Conservation (phyloP, 2,329 filamentous ascomycete genomes). For the Trichophyton simii region DNA sequence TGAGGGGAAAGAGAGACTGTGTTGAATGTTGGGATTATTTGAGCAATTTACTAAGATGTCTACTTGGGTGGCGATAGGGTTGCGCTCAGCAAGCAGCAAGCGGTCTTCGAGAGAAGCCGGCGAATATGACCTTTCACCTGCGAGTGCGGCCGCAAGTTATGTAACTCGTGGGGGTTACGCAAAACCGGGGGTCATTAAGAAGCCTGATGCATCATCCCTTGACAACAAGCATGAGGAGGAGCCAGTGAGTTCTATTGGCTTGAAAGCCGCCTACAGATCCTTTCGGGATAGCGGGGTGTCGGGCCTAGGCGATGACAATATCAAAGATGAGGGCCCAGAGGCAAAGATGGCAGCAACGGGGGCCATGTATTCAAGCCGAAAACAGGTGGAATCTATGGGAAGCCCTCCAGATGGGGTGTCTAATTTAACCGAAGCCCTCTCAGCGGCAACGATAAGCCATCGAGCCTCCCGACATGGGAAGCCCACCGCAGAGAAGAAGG, state of each 20-base stretch:
- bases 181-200: background rate
- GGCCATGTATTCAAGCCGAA: slow-evolving; percentile 49
- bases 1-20: background rate
- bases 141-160: background rate
- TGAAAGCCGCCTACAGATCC: slow-evolving; percentile 61
- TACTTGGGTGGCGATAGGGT: background rate
- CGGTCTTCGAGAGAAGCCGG: background rate
- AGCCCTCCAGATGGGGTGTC: slow-evolving; percentile 35
- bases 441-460: slow-evolving; percentile 58
- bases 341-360: slow-evolving; percentile 62
- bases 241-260: slow-evolving; percentile 46
- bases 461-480: slow-evolving; percentile 18
- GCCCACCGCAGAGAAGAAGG: slow-evolving; percentile 16
- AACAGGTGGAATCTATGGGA: slow-evolving; percentile 51
- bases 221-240: background rate
- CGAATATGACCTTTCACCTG: background rate
- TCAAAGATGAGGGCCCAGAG: slow-evolving; percentile 44
- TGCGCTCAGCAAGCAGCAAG: background rate
- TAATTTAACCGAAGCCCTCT: slow-evolving; percentile 56
- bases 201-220: background rate
- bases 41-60: background rate
- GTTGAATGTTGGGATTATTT: background rate
- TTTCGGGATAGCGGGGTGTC: slow-evolving; percentile 5
- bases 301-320: slow-evolving; percentile 25
- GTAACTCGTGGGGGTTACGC: background rate